Percentiles rank a stretch among this genome's conserved stretches.
phyloP scores from a whole-genome alignment of 176 grass and related monocot species.

The Musa itinerans region DNA sequence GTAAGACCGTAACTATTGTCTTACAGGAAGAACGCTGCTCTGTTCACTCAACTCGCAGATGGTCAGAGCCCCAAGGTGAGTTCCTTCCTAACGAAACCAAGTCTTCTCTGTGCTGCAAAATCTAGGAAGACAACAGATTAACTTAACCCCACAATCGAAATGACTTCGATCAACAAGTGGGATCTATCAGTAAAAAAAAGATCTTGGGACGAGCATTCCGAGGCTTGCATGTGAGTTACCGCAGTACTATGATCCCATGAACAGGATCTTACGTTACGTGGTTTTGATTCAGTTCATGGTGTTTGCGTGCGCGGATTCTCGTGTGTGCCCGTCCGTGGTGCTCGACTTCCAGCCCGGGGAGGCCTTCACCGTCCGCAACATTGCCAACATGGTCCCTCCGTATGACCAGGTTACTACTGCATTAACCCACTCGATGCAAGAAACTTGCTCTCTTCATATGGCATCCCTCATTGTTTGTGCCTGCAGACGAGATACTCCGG shows the following conservation, averaged over 20 bases:
- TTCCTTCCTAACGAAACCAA: background rate
- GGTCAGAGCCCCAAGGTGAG: slow-evolving; percentile 67
- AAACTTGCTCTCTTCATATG: too few relatives aligned
- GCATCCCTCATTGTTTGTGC: background rate
- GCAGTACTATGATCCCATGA: background rate
- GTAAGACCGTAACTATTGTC: background rate
- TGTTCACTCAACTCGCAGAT: slow-evolving; percentile 57
- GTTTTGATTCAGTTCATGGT: slow-evolving; percentile 64
- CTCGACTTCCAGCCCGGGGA: slow-evolving; percentile 66
- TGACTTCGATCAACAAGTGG: background rate
- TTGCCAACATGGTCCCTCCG: slow-evolving; percentile 49
- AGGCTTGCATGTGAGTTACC: background rate
- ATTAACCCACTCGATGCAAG: background rate
- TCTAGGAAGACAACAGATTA: background rate
- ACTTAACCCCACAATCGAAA: background rate
- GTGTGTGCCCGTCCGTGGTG: slow-evolving; percentile 66
- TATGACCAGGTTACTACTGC: slow-evolving; percentile 50
- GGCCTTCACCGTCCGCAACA: slow-evolving; percentile 67
- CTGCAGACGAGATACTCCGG: slow-evolving; percentile 36
- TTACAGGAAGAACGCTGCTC: slow-evolving; percentile 67
- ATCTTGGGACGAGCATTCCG: background rate
- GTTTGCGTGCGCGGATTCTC: slow-evolving; percentile 68
- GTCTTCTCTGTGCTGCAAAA: background rate
- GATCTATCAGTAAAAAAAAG: too few relatives aligned
- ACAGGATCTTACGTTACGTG: background rate